Percentiles rank a stretch among this genome's conserved stretches.
These are phyloP conservation scores for Pulveroboletus sp. DNA, from an alignment of 768 basidiomycete species.

Conservation along the genomic window DNA sequence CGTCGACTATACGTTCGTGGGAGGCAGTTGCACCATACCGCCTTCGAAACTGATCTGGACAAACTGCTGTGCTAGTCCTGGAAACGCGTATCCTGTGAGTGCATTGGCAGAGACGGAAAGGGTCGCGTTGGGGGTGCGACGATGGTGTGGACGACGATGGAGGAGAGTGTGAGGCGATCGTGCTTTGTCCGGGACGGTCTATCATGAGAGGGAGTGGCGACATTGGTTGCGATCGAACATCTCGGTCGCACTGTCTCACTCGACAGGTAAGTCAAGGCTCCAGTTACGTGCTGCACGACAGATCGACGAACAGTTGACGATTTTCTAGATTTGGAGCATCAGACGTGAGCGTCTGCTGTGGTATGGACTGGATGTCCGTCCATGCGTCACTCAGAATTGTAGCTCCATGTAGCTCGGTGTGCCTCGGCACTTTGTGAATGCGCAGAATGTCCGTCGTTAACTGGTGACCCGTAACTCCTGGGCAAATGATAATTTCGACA, in stretches of 20 bases:
- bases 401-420: too few relatives aligned
- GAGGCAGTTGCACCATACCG: not conserved
- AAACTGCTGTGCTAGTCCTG: slow-evolving; percentile 15
- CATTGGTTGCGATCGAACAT: too few relatives aligned
- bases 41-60: slow-evolving; percentile 19
- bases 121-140: slow-evolving; percentile 37
- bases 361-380: too few relatives aligned
- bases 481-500: too few relatives aligned
- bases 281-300: slow-evolving; percentile 8
- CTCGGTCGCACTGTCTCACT: too few relatives aligned
- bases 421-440: too few relatives aligned
- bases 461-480: too few relatives aligned
- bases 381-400: too few relatives aligned
- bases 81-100: slow-evolving; percentile 33
- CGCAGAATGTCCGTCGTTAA: too few relatives aligned
- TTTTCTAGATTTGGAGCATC: too few relatives aligned
- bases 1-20: not conserved
- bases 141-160: slow-evolving; percentile 45
- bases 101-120: slow-evolving; percentile 43
- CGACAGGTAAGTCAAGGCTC: not conserved
- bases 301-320: too few relatives aligned
- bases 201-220: slow-evolving; percentile 32
- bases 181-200: slow-evolving; percentile 23
- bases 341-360: too few relatives aligned
- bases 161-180: slow-evolving; percentile 26